Evolutionary conservation across 495 filamentous ascomycete species (phyloP), one percentile per base, ranked within the genome.

Genomic region (Penicillium odoratum): DNA sequence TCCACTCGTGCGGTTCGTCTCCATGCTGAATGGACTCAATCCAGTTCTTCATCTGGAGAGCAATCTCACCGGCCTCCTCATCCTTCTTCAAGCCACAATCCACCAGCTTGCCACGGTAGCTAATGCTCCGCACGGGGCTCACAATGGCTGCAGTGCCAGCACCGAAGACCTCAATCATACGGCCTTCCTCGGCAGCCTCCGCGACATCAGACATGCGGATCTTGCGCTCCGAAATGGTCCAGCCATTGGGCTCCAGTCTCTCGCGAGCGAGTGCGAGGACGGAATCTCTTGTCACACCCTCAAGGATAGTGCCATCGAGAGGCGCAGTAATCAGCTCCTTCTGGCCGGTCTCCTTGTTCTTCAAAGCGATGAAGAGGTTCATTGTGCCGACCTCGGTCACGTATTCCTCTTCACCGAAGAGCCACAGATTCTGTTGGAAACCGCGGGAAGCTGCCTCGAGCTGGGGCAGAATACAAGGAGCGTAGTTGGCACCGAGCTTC

Each of bases 401-500:
- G 65, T 85, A 95, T 62, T 97, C 91, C 74, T 98, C 92, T 59
- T 93, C 86, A 33, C 90, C 91, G 66, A 98, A 98, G 33, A 98
- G 78, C 94, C 94, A 98, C 51, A 98, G 79, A 72, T 98, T 98
- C 81, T 98, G 94, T 74, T 98, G 93, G 82, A 90, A 97, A 33
- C 94, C 94, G 16, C 91, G 82, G 58, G 82, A 85, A 29, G 93
- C 92, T 16, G 94, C 94, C 70, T 97, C 81, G 55, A 92, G 81
- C 75, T 98, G 95, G 10, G 95, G 94, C 26, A 96, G 76, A 59
- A 98, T 92, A 73, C 93, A 97, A 2, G 95, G 93, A 15, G 94
- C 94, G 70, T 98, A 98, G 81, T 98, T 98, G 58, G 92, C 93
- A 58, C 94, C 94, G 18, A 98, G 85, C 80, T 98, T 98, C 84